These are phyloP conservation scores for Dendrobium officinale DNA, from an alignment of 106 monocot species.

Conservation along the genomic window DNA sequence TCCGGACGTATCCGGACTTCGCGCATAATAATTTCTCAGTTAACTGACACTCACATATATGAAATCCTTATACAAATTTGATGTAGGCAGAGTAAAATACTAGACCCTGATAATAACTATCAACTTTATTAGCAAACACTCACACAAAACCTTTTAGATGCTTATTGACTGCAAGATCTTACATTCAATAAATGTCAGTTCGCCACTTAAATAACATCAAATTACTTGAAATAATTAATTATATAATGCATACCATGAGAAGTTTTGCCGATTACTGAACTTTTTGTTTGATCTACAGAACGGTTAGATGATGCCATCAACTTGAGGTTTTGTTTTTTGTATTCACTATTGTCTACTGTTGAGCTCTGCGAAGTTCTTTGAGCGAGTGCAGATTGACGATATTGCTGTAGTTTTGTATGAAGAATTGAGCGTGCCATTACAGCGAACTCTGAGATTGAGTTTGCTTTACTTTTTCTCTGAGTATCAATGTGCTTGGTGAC, in stretches of 20 bases:
- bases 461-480: constrained; percentile 36
- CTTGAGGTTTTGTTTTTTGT: constrained; percentile 6
- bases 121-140: no score
- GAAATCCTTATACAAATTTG: no score
- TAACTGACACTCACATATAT: no score
- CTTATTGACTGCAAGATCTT: no score
- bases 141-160: no score
- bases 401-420: constrained; percentile 44
- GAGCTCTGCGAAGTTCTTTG: constrained; percentile 8
- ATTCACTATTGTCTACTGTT: not conserved
- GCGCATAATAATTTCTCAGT: no score
- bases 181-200: no score
- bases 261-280: constrained; percentile 4
- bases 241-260: constrained; percentile 2
- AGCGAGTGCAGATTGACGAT: constrained; percentile 27
- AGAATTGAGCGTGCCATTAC: constrained; percentile 43
- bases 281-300: constrained; percentile 3
- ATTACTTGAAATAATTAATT: not conserved
- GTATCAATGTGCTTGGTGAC: constrained; percentile 24
- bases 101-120: no score
- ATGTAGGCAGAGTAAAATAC: no score
- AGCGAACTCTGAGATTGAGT: constrained; percentile 39
- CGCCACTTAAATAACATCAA: not conserved
- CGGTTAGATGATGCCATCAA: not conserved
- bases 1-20: no score